These are phyloP conservation scores for Yamadazyma triangularis DNA, from an alignment of 1,139 yeast species.

Conservation along the genomic window DNA sequence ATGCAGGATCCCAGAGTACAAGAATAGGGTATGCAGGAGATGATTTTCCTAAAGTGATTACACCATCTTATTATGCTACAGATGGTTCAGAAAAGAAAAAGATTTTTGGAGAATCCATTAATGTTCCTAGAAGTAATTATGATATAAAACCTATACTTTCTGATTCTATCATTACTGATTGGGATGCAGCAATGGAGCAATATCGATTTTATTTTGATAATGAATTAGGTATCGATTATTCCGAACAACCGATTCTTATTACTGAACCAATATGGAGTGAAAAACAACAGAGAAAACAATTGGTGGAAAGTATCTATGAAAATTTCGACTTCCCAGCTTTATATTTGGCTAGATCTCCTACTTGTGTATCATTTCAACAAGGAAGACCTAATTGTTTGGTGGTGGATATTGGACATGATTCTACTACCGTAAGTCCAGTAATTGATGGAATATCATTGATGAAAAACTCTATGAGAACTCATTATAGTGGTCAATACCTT, in stretches of 20 bases:
- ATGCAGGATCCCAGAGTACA: constrained; percentile 83
- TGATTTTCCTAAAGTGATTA: constrained; percentile 75
- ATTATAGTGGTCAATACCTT: constrained; percentile 59
- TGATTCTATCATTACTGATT: constrained; percentile 60
- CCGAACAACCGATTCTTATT: constrained; percentile 70
- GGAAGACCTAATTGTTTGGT: constrained; percentile 93
- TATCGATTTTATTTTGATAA: constrained; percentile 50
- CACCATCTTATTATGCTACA: constrained; percentile 62
- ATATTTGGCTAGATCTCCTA: constrained; percentile 79
- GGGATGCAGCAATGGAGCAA: constrained; percentile 74
- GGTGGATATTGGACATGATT: constrained; percentile 88
- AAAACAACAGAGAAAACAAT: constrained; percentile 59
- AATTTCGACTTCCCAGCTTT: constrained; percentile 77
- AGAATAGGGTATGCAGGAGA: constrained; percentile 93
- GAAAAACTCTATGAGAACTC: constrained; percentile 65
- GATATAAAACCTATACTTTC: constrained; percentile 56
- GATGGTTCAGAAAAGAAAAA: constrained; percentile 13
- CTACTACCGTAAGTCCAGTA: constrained; percentile 84
- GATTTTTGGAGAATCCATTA: constrained; percentile 54
- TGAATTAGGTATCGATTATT: constrained; percentile 47
- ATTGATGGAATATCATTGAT: constrained; percentile 87
- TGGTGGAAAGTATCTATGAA: constrained; percentile 76
- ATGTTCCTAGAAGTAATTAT: constrained; percentile 48
- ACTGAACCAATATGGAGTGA: constrained; percentile 90
- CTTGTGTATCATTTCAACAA: constrained; percentile 87